phyloP scores from a whole-genome alignment of 2,329 filamentous ascomycete species.

The Diaporthe sp. region DNA sequence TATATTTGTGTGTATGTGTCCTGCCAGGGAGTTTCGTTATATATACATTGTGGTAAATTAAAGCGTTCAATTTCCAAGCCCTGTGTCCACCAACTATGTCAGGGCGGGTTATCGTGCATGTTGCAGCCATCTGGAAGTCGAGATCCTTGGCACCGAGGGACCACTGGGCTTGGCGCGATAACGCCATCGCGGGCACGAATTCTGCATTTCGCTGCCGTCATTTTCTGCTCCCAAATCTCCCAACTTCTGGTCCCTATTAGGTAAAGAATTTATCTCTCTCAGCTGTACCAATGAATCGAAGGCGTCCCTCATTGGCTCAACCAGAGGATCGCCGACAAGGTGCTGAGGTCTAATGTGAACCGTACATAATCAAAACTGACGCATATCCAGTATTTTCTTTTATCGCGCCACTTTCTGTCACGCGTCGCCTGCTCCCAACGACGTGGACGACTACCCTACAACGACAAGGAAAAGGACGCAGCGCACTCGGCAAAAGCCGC shows the following conservation, averaged over 20 bases:
- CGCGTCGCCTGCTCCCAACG: background rate
- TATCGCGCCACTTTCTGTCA: background rate
- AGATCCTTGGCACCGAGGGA: background rate
- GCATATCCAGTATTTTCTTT: background rate
- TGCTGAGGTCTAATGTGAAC: background rate
- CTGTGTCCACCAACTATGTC: background rate
- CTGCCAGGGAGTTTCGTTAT: background rate
- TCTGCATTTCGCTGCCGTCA: conserved; percentile 26
- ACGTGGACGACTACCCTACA: background rate
- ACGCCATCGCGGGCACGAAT: conserved; percentile 35
- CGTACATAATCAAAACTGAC: background rate
- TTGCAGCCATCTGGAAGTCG: conserved; percentile 4
- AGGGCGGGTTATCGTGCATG: background rate
- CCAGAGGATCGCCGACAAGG: background rate
- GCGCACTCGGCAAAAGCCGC: no score
- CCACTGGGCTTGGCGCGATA: conserved; percentile 35
- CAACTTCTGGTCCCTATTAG: conserved; percentile 12
- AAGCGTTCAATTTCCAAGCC: background rate
- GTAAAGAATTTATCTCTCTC: background rate
- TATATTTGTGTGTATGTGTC: background rate
- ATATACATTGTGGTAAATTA: background rate
- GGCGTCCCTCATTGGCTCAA: background rate
- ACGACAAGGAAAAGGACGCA: background rate
- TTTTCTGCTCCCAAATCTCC: conserved; percentile 1
- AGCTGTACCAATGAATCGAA: conserved; percentile 8